A percentile compares a stretch with the other conserved stretches of the same genome.
Evolutionary conservation across 371 early-diverging fungal species (phyloP).

Genomic region (Mucor velutinosus): DNA sequence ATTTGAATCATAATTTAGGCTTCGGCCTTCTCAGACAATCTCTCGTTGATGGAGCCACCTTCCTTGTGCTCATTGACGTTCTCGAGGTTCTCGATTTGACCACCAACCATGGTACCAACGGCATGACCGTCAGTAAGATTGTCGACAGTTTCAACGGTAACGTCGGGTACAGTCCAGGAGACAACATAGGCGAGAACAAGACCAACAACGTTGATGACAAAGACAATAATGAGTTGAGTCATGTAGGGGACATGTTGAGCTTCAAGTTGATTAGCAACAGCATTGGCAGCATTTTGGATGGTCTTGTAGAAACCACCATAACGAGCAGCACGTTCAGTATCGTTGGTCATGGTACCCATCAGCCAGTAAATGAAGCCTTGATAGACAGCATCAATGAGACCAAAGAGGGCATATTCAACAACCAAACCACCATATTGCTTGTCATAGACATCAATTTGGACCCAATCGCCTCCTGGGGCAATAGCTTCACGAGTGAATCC

Average conservation of each 20-base stretch:
- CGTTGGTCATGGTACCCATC: slow-evolving; percentile 74
- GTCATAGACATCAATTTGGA: slow-evolving; percentile 29
- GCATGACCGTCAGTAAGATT: slow-evolving; percentile 21
- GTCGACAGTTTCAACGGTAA: slow-evolving; percentile 26
- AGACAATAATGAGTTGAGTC: slow-evolving; percentile 21
- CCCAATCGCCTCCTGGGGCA: not conserved
- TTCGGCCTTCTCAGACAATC: slow-evolving; percentile 15
- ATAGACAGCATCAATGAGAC: slow-evolving; percentile 67
- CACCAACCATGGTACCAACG: slow-evolving; percentile 24
- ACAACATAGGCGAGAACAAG: slow-evolving; percentile 26
- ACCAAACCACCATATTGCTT: slow-evolving; percentile 49
- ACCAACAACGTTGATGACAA: slow-evolving; percentile 25
- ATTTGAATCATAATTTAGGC: slow-evolving; percentile 5
- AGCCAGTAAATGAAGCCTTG: slow-evolving; percentile 77
- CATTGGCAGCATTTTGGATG: slow-evolving; percentile 61
- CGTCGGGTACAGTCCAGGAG: slow-evolving; percentile 16
- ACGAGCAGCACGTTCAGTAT: slow-evolving; percentile 65
- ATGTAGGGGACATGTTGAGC: slow-evolving; percentile 37
- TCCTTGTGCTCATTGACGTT: slow-evolving; percentile 14
- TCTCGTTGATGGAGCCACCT: slow-evolving; percentile 14
- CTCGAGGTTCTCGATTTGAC: slow-evolving; percentile 8
- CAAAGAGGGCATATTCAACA: slow-evolving; percentile 64
- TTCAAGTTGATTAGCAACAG: slow-evolving; percentile 35
- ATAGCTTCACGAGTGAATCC: slow-evolving; percentile 37
- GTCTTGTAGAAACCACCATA: slow-evolving; percentile 87